Base-by-base conservation (phyloP, 371 early-diverging fungal species). In the Choanephora cucurbitarum region DNA sequence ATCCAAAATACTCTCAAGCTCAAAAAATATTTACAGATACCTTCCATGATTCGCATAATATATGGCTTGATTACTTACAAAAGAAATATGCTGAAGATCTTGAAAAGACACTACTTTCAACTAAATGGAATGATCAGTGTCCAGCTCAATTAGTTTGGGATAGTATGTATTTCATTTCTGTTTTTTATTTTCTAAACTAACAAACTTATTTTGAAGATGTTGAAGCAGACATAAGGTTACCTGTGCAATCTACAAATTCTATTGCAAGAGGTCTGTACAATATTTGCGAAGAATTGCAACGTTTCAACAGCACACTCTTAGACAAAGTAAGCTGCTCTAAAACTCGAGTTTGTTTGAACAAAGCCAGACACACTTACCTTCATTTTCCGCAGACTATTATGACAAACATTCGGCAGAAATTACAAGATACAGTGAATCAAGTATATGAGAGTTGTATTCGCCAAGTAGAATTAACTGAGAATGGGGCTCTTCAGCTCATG, bases 211-310 rank as follows among this genome's bases (percentile, higher is more conserved):
- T 1, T 49, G 31, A 42, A 64, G 69, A 43, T 31, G 55, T 66
- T 18, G 58, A 53, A 33, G 74, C 70, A 8, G 60, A 57, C 34
- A 49, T 72, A 2, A 50, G 45, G 7, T 28, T 84, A 5, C 85
- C 85, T 4, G 77, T 69, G 34, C 79, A 81, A 53, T 68, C 77
- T 21, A 78, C 80, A 13, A 76, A 74, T 24, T 64, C 60, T 0
- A 61, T 77, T 10, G 61, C 70, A 21, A 55, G 55, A 13, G 66
- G 63, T 1, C 42, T 82, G 18, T 79, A 77, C 45, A 67, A 55
- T 33, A 46, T 79, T 7, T 81, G 79, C 24, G 69, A 79, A 43
- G 82, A 82, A 37, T 64, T 84, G 51, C 81, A 79, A 33, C 73
- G 72, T 13, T 64, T 72, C 2, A 64, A 73, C 49, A 70, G 72